Evolutionary conservation across 495 filamentous ascomycete species (phyloP), one percentile per base, ranked within the genome.

Genomic region (Chlorociboria aeruginascens): DNA sequence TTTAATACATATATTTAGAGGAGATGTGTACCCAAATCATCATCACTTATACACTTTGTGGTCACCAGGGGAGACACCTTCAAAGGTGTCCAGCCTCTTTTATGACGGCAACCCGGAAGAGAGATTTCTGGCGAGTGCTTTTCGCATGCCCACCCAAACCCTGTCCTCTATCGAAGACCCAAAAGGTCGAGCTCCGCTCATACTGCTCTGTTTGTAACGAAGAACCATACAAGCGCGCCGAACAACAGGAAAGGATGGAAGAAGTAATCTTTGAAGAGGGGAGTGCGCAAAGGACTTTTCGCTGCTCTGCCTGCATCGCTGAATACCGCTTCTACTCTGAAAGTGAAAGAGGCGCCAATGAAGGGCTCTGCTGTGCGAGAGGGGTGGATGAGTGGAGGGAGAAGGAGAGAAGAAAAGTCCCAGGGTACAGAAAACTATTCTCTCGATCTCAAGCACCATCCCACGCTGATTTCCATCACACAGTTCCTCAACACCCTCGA

Each of bases 351-450:
- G 6, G 9, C 6, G 10, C 20, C 1, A 10, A 47, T 25, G 20
- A 25, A 10, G 45, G 45, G 7, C 34, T 37, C 25, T 47, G 45
- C 35, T 47, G 45, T 32, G 32, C 45, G 0, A 47, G 45, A 40
- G 45, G 45, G 3, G 6, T 39, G 8, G 45, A 47, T 8, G 45
- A 47, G 35, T 47, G 28, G 25, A 32, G n/a, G 14, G 25, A 13
- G 16, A 13, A 20, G 11, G 8, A 16, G 11, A 28, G 41, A 31
- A 28, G 14, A n/a, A 13, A 20, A 20, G 38, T 3, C 11, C 11
- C 9, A 2, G n/a, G 38, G 14, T 14, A n/a, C n/a, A n/a, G 25
- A 25, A 28, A n/a, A 45, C 42, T 9, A 20, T 7, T 36, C 4
- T 14, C 31, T 13, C 32, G 32, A 3, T 25, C 16, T 14, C 16